A percentile compares a stretch with the other conserved stretches of the same genome.
Evolutionary conservation across 306 rosid genomes (phyloP).

Genomic region (Acacia melanoxylon): DNA sequence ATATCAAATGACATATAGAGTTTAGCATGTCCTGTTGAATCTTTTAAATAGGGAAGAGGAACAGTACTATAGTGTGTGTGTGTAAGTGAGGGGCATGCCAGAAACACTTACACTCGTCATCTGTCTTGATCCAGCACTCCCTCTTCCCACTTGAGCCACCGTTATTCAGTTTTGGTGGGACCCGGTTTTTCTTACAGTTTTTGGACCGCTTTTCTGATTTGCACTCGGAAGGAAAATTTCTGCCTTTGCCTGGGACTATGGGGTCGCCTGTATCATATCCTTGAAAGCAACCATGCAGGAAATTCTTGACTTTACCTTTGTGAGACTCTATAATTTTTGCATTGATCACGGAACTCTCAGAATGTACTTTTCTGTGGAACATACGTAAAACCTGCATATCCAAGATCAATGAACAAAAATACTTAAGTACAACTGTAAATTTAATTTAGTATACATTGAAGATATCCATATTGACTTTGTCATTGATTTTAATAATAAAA

Average conservation of each 20-base stretch:
- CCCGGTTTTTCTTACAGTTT: conserved; percentile 38
- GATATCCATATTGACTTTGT: conserved; percentile 14
- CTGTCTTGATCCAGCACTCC: conserved; percentile 95
- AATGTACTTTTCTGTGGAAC: conserved; percentile 74
- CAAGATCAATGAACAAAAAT: conserved; percentile 29
- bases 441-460: neutral
- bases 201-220: conserved; percentile 40
- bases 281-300: conserved; percentile 28
- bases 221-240: conserved; percentile 34
- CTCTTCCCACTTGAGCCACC: conserved; percentile 48
- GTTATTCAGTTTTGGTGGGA: conserved; percentile 43
- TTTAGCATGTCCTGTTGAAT: neutral
- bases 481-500: conserved; percentile 6
- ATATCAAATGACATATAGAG: conserved; percentile 16
- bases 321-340: conserved; percentile 35
- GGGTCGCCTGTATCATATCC: conserved; percentile 36
- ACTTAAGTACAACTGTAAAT: neutral
- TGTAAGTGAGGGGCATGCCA: conserved; percentile 18
- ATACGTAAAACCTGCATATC: conserved; percentile 65
- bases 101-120: conserved; percentile 82
- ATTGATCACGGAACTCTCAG: conserved; percentile 47
- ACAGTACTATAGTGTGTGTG: conserved; percentile 7
- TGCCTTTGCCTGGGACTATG: conserved; percentile 35
- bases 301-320: conserved; percentile 41
- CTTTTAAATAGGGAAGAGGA: neutral